Conservation (phyloP, 108 stramenopile genomes). For the Parmales sp. region DNA sequence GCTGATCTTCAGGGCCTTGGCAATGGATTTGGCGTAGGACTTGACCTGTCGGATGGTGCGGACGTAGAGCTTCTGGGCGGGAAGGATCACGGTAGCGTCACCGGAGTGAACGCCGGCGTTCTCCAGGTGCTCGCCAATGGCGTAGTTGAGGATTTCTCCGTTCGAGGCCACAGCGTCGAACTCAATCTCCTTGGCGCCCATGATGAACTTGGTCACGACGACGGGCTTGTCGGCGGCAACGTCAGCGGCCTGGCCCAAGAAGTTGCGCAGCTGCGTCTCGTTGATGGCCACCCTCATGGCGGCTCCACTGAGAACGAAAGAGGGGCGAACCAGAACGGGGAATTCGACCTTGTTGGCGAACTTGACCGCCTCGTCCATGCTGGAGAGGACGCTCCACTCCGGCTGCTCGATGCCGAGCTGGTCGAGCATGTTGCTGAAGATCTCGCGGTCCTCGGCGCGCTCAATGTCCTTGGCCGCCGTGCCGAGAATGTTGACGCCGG, state of each 20-base stretch:
- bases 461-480: slow-evolving; percentile 91
- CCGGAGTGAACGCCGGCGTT: slow-evolving; percentile 97
- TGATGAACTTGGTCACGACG: slow-evolving; percentile 92
- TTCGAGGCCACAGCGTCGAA: slow-evolving; percentile 92
- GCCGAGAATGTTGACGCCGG: slow-evolving; percentile 87
- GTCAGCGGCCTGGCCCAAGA: slow-evolving; percentile 76
- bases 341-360: slow-evolving; percentile 85
- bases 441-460: slow-evolving; percentile 91
- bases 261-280: slow-evolving; percentile 76
- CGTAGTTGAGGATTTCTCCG: slow-evolving; percentile 86
- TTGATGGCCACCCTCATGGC: slow-evolving; percentile 95
- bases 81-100: slow-evolving; percentile 85
- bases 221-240: slow-evolving; percentile 94
- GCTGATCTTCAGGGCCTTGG: slow-evolving; percentile 86
- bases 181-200: slow-evolving; percentile 90
- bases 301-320: slow-evolving; percentile 93
- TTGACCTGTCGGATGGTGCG: slow-evolving; percentile 69
- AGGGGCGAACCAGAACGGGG: slow-evolving; percentile 91
- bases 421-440: slow-evolving; percentile 94
- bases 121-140: slow-evolving; percentile 96
- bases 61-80: slow-evolving; percentile 72
- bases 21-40: slow-evolving; percentile 79
- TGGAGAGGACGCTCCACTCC: slow-evolving; percentile 84
- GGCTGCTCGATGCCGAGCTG: slow-evolving; percentile 92
- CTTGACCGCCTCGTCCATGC: slow-evolving; percentile 61